phyloP scores from a whole-genome alignment of 805 yeast species.

The Komagataella mondaviorum region DNA sequence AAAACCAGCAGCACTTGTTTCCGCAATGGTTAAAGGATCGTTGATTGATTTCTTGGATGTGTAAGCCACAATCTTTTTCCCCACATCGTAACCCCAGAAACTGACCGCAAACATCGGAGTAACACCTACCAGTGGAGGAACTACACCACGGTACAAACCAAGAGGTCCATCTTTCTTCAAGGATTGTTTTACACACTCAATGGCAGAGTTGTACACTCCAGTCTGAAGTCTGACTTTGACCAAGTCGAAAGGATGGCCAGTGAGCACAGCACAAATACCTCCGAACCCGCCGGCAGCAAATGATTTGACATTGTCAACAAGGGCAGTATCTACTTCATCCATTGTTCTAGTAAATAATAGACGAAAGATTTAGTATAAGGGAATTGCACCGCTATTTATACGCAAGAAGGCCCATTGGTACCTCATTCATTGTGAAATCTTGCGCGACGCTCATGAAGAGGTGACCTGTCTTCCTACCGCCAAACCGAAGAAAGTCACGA shows the following conservation, averaged over 20 bases:
- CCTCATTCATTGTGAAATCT: neutral
- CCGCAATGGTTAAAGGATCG: slow-evolving; percentile 41
- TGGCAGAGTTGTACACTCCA: slow-evolving; percentile 47
- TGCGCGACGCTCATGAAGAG: neutral
- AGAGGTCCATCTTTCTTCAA: slow-evolving; percentile 57
- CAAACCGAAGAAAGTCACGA: neutral
- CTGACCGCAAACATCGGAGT: slow-evolving; percentile 98
- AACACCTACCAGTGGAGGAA: slow-evolving; percentile 91
- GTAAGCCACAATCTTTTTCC: slow-evolving; percentile 57
- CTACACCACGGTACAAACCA: slow-evolving; percentile 88
- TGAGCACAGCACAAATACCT: slow-evolving; percentile 87
- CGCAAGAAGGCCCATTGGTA: neutral
- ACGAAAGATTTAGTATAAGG: neutral
- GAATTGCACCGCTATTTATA: neutral
- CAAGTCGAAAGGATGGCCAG: slow-evolving; percentile 95
- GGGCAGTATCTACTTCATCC: slow-evolving; percentile 31
- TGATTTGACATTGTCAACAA: slow-evolving; percentile 73
- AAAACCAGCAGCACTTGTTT: slow-evolving; percentile 87
- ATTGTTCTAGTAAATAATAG: slow-evolving; percentile 8
- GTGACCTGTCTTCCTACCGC: neutral
- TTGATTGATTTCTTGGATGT: slow-evolving; percentile 20
- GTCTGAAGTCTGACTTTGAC: slow-evolving; percentile 89
- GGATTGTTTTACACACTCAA: slow-evolving; percentile 58
- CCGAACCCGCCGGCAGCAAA: slow-evolving; percentile 93
- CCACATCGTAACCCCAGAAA: slow-evolving; percentile 96